Percentiles rank a stretch among this genome's conserved stretches.
phyloP scores from a whole-genome alignment of 441 rosid species.

The Mallotus repandus region DNA sequence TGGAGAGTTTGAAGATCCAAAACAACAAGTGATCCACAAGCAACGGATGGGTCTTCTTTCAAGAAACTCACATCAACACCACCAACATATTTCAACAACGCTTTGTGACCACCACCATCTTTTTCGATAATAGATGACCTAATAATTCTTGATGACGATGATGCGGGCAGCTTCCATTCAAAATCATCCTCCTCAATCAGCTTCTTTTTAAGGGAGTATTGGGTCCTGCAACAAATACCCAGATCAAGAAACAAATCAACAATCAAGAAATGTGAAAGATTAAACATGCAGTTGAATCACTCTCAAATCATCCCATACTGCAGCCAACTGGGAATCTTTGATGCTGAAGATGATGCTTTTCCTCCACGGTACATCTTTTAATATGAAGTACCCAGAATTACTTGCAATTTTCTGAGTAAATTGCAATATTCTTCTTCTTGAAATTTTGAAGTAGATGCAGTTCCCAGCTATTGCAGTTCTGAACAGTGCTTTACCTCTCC shows the following conservation, averaged over 20 bases:
- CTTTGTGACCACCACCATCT: slow-evolving; percentile 14
- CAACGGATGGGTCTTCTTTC: slow-evolving; percentile 64
- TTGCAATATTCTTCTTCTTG: no score
- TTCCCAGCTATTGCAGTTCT: background rate
- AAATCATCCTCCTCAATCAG: slow-evolving; percentile 61
- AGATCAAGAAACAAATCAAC: background rate
- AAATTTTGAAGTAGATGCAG: background rate
- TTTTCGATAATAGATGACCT: background rate
- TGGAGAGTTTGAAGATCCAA: slow-evolving; percentile 48
- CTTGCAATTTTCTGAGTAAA: background rate
- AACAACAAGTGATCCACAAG: slow-evolving; percentile 73
- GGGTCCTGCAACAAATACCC: slow-evolving; percentile 40
- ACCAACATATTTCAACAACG: slow-evolving; percentile 58
- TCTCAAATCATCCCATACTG: background rate
- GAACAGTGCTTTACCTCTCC: background rate
- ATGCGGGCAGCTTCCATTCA: slow-evolving; percentile 46
- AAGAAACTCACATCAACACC: slow-evolving; percentile 88
- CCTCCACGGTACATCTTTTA: background rate
- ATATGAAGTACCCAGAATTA: background rate
- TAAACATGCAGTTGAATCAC: background rate
- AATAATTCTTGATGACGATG: slow-evolving; percentile 2
- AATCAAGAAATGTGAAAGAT: background rate
- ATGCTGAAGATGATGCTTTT: background rate
- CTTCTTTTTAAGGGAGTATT: slow-evolving; percentile 48
- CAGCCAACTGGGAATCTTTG: slow-evolving; percentile 17